Base-by-base conservation (phyloP, 768 basidiomycete species). In the Lentinula guzmanii region DNA sequence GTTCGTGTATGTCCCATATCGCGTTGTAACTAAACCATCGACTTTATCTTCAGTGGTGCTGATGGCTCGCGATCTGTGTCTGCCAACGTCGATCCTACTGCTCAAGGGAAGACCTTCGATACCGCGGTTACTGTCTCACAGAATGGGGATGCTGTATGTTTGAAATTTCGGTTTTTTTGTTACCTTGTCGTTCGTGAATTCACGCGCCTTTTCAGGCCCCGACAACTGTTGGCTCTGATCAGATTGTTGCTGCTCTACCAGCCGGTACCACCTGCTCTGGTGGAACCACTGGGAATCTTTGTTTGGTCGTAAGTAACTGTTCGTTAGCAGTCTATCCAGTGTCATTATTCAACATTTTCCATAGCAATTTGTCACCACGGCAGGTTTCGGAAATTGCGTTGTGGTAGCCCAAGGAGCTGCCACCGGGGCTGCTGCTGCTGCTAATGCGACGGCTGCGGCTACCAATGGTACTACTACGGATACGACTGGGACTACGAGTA, bases 311-410 rank as follows among this genome's bases (percentile, higher is more conserved):
- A 34, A 52, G 51, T 52, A 8, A 8, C 24, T 24, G 7, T 15
- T 28, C 11, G 50, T 24, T 2, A 24, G 24, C 24, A 24, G 24
- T 24, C 24, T 24, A 24, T 24, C 24, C 24, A 1, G 24, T 10
- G 31, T 46, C n/a, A 5, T 18, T 43, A 3, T 16, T 41, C 45
- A 15, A 11, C 2, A 33, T 21, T 11, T 46, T 58, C n/a, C n/a
- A 24, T 28, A 58, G 57, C 42, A 39, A 60, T 70, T 75, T 63
- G 69, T 45, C 11, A 75, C 74, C 16, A 68, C 70, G 13, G 69
- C 69, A 11, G 72, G 74, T 24, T 75, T 75, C 66, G 75, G 75
- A 41, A 76, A 75, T 67, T 76, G 75, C 52, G 71, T 70, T 35
- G 72, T 69, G 18, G 72, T 75, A 18, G 45, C 59, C 8, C 59